Evolutionary conservation across 257 asterid species (phyloP).

Genomic region (Jaltomata sinuosa): DNA sequence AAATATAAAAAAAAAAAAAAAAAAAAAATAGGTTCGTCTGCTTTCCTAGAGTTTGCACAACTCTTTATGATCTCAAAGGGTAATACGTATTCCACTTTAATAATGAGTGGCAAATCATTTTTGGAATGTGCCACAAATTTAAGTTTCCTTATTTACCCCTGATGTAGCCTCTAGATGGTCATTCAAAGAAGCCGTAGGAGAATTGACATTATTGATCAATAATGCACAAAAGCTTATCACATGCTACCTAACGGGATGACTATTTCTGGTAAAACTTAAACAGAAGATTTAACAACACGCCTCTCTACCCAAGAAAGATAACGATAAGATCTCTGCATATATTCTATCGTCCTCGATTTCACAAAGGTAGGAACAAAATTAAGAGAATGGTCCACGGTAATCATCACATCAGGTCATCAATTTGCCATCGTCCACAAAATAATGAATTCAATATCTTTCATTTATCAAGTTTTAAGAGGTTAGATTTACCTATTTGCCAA

Average conservation of each 20-base stretch:
- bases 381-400: neutral
- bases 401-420: conserved; percentile 4
- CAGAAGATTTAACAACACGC: too few species aligned
- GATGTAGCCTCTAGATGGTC: too few species aligned
- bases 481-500: conserved; percentile 23
- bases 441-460: conserved; percentile 1
- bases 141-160: neutral
- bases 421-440: conserved; percentile 14
- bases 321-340: too few species aligned
- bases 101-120: too few species aligned
- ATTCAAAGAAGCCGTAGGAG: too few species aligned
- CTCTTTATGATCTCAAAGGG: neutral
- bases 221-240: neutral
- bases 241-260: neutral
- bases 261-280: neutral
- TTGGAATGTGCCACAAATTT: too few species aligned
- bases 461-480: conserved; percentile 12
- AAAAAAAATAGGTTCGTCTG: neutral
- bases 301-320: too few species aligned
- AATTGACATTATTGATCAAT: neutral
- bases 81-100: neutral
- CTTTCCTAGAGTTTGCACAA: neutral
- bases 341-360: too few species aligned
- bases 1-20: neutral
- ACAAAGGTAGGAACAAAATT: too few species aligned